Evolutionary conservation across 2,329 filamentous ascomycete genomes (phyloP).

Genomic region (Alternaria arborescens): DNA sequence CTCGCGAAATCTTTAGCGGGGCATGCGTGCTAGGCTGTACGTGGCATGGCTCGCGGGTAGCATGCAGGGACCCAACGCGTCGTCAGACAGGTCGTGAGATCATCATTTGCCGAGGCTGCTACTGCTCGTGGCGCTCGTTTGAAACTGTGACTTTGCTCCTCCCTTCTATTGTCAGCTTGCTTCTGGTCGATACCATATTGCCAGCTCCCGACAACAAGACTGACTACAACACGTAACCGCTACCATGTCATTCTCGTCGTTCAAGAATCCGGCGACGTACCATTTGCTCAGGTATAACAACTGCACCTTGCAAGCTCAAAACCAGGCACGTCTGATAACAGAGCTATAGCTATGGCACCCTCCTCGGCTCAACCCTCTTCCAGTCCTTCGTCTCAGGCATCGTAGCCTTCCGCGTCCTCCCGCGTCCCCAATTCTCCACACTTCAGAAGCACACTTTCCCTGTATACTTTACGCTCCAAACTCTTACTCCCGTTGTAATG

Average conservation of each 20-base stretch:
- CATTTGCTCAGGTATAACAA: slow-evolving; percentile 73
- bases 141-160: not conserved
- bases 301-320: not conserved
- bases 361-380: slow-evolving; percentile 87
- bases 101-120: slow-evolving; percentile 27
- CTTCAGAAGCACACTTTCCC: slow-evolving; percentile 83
- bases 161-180: not conserved
- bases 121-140: not conserved
- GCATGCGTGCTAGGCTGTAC: not conserved
- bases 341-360: slow-evolving; percentile 76
- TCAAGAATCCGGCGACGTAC: slow-evolving; percentile 74
- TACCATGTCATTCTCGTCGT: slow-evolving; percentile 55
- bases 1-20: slow-evolving; percentile 6
- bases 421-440: slow-evolving; percentile 80
- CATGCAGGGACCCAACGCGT: slow-evolving; percentile 16
- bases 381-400: slow-evolving; percentile 82
- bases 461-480: slow-evolving; percentile 87
- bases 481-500: slow-evolving; percentile 74
- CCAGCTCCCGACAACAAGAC: not conserved
- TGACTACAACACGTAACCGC: not conserved
- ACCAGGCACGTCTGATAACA: slow-evolving; percentile 5
- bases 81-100: slow-evolving; percentile 29
- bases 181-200: not conserved
- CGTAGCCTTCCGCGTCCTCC: slow-evolving; percentile 77
- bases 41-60: not conserved